phyloP scores from a whole-genome alignment of 805 yeast species.

The Candida broadrunensis region DNA sequence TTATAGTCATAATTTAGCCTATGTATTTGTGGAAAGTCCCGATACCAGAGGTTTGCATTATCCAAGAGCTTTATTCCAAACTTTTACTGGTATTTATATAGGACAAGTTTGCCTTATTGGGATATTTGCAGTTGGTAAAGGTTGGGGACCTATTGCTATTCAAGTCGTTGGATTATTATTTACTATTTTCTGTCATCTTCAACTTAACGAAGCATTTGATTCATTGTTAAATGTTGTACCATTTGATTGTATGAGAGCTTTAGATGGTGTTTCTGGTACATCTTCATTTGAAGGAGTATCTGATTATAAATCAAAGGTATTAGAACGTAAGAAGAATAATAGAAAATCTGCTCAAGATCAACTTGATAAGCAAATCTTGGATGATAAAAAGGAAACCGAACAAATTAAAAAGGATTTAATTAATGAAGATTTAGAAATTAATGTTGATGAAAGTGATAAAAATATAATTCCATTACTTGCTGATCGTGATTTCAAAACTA shows the following conservation, averaged over 20 bases:
- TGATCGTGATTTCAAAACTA: slow-evolving; percentile 53
- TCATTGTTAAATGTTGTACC: slow-evolving; percentile 59
- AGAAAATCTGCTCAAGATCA: slow-evolving; percentile 2
- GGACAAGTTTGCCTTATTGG: slow-evolving; percentile 88
- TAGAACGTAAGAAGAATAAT: slow-evolving; percentile 15
- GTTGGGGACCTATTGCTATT: slow-evolving; percentile 91
- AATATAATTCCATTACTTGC: slow-evolving; percentile 57
- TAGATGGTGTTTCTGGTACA: slow-evolving; percentile 67
- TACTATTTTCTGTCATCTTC: slow-evolving; percentile 68
- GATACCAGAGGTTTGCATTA: slow-evolving; percentile 82
- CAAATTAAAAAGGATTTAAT: slow-evolving; percentile 18
- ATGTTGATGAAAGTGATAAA: slow-evolving; percentile 11
- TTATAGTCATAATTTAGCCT: slow-evolving; percentile 72
- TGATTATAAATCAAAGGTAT: slow-evolving; percentile 31
- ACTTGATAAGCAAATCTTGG: slow-evolving; percentile 8
- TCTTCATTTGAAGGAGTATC: slow-evolving; percentile 45
- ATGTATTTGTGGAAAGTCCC: slow-evolving; percentile 62
- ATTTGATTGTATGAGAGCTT: slow-evolving; percentile 69
- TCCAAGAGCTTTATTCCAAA: slow-evolving; percentile 86
- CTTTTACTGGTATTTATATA: slow-evolving; percentile 81
- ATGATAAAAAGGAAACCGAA: slow-evolving; percentile 16
- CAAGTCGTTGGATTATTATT: slow-evolving; percentile 62
- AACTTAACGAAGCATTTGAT: slow-evolving; percentile 64
- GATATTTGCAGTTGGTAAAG: slow-evolving; percentile 82
- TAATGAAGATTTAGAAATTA: slow-evolving; percentile 7